Conservation (phyloP, 2,329 filamentous ascomycete genomes). For the Parascedosporium putredinis region DNA sequence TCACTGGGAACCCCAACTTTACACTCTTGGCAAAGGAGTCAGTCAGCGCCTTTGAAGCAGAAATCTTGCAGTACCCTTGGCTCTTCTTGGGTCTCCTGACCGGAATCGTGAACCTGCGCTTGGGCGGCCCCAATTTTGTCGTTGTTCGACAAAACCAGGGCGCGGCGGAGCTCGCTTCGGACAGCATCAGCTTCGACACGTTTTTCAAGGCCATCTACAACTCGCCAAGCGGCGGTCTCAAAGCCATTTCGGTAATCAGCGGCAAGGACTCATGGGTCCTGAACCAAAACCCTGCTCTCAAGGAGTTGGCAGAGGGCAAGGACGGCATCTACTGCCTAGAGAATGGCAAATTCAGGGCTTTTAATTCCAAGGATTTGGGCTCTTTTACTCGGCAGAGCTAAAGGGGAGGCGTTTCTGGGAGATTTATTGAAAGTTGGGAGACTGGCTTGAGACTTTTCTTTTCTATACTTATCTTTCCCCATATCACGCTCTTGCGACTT, state of each 20-base stretch:
- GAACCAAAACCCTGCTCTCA: slow-evolving; percentile 14
- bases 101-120: slow-evolving; percentile 60
- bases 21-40: slow-evolving; percentile 59
- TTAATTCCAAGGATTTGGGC: slow-evolving; percentile 12
- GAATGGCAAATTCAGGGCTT: slow-evolving; percentile 13
- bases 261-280: slow-evolving; percentile 12
- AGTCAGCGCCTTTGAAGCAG: slow-evolving; percentile 76
- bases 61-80: slow-evolving; percentile 88
- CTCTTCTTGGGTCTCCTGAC: slow-evolving; percentile 75
- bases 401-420: background rate
- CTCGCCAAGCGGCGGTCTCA: slow-evolving; percentile 5
- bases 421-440: no score
- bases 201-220: background rate
- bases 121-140: slow-evolving; percentile 47
- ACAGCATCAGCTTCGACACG: background rate
- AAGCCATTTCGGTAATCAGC: slow-evolving; percentile 4
- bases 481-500: no score
- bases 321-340: slow-evolving; percentile 15
- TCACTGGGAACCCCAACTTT: slow-evolving; percentile 59
- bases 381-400: slow-evolving; percentile 5
- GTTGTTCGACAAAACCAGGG: slow-evolving; percentile 8
- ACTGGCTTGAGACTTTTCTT: no score
- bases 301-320: slow-evolving; percentile 11
- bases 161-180: background rate
- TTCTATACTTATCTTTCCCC: no score